Evolutionary conservation across 1,284 basidiomycete genomes (phyloP).

Genomic region (Leccinum pallidistipes): DNA sequence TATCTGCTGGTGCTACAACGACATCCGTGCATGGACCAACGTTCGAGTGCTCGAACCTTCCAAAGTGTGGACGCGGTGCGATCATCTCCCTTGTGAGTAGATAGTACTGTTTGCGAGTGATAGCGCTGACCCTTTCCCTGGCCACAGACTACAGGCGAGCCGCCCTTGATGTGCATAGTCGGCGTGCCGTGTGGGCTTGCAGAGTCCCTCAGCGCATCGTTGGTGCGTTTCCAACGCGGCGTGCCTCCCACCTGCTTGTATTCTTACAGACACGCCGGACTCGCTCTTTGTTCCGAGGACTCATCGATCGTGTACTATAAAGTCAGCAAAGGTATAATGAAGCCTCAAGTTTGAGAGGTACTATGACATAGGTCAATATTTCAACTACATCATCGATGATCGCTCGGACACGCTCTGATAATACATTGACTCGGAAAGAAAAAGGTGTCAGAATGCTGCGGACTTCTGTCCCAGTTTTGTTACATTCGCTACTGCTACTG

Average conservation of each 20-base stretch:
- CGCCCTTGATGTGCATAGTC: constrained; percentile 42
- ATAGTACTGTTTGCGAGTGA: neutral
- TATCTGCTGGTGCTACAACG: constrained; percentile 49
- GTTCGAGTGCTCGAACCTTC: constrained; percentile 60
- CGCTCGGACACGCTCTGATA: neutral
- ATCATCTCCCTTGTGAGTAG: constrained; percentile 54
- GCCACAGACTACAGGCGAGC: constrained; percentile 23
- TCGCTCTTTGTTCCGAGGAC: constrained; percentile 69
- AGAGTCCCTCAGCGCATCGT: constrained; percentile 59
- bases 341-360: constrained; percentile 54
- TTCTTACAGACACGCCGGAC: constrained; percentile 21
- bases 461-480: constrained; percentile 3
- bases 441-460: neutral
- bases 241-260: constrained; percentile 23
- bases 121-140: neutral
- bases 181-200: constrained; percentile 63
- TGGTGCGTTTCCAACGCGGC: constrained; percentile 39
- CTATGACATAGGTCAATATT: too few species aligned
- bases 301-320: constrained; percentile 84
- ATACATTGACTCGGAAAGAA: too few species aligned
- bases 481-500: constrained; percentile 13
- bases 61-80: constrained; percentile 52
- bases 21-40: constrained; percentile 54
- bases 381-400: neutral
- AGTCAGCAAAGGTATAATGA: constrained; percentile 70